Conservation (phyloP, 768 basidiomycete genomes). For the Podaxis carcinomalis region DNA sequence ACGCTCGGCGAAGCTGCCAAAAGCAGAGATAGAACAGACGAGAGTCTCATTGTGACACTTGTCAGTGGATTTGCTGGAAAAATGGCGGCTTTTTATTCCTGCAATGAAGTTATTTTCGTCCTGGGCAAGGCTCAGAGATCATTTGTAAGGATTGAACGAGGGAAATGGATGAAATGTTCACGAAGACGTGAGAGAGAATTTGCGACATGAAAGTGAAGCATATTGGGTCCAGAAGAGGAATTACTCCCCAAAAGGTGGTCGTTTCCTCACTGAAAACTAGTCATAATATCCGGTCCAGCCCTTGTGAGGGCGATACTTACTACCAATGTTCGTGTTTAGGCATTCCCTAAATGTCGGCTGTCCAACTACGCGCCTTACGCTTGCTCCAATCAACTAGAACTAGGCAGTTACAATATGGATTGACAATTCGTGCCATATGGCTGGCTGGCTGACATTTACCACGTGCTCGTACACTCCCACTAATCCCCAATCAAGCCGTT, state of each 20-base stretch:
- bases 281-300: too few relatives aligned
- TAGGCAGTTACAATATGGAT: not conserved
- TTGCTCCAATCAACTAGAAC: not conserved
- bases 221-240: not conserved
- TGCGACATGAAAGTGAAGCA: not conserved
- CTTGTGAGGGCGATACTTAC: not conserved
- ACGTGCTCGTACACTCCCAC: too few relatives aligned
- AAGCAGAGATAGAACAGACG: not conserved
- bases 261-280: not conserved
- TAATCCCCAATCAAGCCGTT: too few relatives aligned
- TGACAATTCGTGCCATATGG: not conserved
- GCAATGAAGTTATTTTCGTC: not conserved
- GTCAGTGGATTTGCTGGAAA: not conserved
- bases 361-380: not conserved
- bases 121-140: not conserved
- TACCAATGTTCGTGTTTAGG: not conserved
- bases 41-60: not conserved
- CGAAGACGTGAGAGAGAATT: too few relatives aligned
- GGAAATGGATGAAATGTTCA: too few relatives aligned
- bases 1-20: not conserved
- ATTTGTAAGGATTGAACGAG: not conserved
- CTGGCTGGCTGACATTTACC: not conserved
- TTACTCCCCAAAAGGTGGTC: not conserved
- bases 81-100: not conserved
- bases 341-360: not conserved